These are phyloP conservation scores for barley (Hordeum vulgare) DNA, from an alignment of 176 grass and related monocot species.

Conservation along the genomic window DNA sequence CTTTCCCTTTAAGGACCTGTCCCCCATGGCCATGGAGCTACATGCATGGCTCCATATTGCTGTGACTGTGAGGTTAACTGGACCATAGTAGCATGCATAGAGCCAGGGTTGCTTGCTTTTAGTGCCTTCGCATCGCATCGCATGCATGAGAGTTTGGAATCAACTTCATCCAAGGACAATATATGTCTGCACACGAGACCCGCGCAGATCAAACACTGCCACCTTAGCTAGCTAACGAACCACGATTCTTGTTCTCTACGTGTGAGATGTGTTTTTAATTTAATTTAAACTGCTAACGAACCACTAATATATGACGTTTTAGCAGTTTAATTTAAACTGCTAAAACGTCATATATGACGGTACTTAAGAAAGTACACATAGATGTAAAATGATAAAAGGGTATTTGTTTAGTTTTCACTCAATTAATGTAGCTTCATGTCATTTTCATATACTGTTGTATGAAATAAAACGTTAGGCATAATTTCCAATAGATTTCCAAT, in stretches of 20 bases:
- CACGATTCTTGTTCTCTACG: background rate
- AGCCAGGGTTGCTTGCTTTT: background rate
- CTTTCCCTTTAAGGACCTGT: slow-evolving; percentile 30
- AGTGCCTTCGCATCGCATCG: background rate
- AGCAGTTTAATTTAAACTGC: too few species aligned
- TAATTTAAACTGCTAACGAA: too few species aligned
- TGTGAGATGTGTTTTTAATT: background rate
- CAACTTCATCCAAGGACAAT: background rate
- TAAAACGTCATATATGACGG: too few species aligned
- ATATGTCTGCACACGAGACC: background rate
- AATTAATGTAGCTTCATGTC: background rate
- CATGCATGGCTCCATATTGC: background rate
- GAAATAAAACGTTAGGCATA: background rate
- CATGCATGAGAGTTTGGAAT: slow-evolving; percentile 27
- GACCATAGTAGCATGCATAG: background rate
- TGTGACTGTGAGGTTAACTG: background rate
- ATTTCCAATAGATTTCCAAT: background rate
- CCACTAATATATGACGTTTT: too few species aligned
- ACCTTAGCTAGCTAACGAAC: background rate
- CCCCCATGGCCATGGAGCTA: background rate
- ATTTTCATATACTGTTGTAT: background rate
- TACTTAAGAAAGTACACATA: background rate
- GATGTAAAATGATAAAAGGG: background rate
- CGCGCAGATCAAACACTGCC: background rate
- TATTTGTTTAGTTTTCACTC: background rate